phyloP scores from a whole-genome alignment of 768 basidiomycete species.

The Gautieria morchelliformis region DNA sequence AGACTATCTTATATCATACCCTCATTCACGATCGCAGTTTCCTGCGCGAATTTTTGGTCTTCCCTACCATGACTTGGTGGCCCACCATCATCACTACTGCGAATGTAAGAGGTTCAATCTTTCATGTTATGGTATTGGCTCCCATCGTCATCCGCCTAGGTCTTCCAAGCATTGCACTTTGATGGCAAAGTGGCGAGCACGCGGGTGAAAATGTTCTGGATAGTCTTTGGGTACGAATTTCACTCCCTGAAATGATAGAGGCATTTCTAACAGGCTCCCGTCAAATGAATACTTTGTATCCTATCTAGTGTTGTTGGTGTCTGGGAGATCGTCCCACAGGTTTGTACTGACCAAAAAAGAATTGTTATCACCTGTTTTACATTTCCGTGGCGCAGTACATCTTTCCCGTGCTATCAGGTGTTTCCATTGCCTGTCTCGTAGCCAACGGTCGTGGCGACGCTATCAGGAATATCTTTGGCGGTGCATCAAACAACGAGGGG shows the following conservation, averaged over 20 bases:
- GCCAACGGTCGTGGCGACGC: slow-evolving; percentile 17
- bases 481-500: slow-evolving; percentile 29
- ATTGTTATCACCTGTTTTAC: slow-evolving; percentile 19
- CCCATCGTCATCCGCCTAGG: slow-evolving; percentile 6
- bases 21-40: slow-evolving; percentile 5
- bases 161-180: slow-evolving; percentile 23
- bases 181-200: slow-evolving; percentile 16
- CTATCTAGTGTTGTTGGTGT: slow-evolving; percentile 8
- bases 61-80: slow-evolving; percentile 14
- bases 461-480: slow-evolving; percentile 29
- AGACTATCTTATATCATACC: background rate
- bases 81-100: slow-evolving; percentile 18
- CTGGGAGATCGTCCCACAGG: slow-evolving; percentile 32
- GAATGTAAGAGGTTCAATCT: slow-evolving; percentile 11
- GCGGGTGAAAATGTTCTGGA: slow-evolving; percentile 22
- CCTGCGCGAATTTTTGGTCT: slow-evolving; percentile 12
- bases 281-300: slow-evolving; percentile 6
- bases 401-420: slow-evolving; percentile 5
- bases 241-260: background rate
- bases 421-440: slow-evolving; percentile 26
- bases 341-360: too few species aligned
- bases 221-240: slow-evolving; percentile 20
- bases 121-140: slow-evolving; percentile 9
- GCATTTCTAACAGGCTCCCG: background rate
- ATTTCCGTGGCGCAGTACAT: slow-evolving; percentile 17